These are phyloP conservation scores for Quercus alba DNA, from an alignment of 306 rosid species.

Conservation along the genomic window DNA sequence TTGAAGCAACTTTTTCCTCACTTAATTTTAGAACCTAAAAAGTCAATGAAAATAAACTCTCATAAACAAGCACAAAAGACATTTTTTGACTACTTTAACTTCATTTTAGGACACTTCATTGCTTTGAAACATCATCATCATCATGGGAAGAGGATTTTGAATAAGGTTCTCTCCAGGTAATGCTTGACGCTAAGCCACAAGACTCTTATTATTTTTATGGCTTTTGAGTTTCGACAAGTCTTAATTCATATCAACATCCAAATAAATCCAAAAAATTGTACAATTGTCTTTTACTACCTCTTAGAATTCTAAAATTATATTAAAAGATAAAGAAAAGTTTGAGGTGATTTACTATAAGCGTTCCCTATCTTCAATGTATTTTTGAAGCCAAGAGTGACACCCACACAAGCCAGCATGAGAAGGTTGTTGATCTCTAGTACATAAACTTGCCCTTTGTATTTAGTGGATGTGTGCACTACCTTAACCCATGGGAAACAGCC, in stretches of 20 bases:
- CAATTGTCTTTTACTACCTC: too few relatives aligned
- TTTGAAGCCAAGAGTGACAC: conserved; percentile 53
- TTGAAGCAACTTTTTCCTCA: too few relatives aligned
- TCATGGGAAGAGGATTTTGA: too few relatives aligned
- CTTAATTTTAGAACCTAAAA: too few relatives aligned
- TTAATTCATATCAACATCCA: too few relatives aligned
- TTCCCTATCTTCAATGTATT: conserved; percentile 55
- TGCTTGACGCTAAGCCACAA: too few relatives aligned
- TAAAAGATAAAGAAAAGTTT: background rate
- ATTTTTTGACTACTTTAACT: background rate
- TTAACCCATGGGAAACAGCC: conserved; percentile 82
- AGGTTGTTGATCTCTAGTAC: conserved; percentile 64
- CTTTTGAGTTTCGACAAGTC: too few relatives aligned
- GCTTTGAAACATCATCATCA: background rate
- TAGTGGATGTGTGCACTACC: conserved; percentile 68
- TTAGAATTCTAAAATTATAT: too few relatives aligned
- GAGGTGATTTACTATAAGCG: conserved; percentile 56
- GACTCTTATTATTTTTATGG: too few relatives aligned
- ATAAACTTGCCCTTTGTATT: conserved; percentile 72
- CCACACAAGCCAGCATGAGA: conserved; percentile 75
- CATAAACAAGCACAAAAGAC: background rate
- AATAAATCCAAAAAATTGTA: too few relatives aligned
- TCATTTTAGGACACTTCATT: background rate
- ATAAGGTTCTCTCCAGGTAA: too few relatives aligned
- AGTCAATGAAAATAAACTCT: too few relatives aligned